These are phyloP conservation scores for Acer yangbiense DNA, from an alignment of 345 rosid genomes.

Conservation along the genomic window DNA sequence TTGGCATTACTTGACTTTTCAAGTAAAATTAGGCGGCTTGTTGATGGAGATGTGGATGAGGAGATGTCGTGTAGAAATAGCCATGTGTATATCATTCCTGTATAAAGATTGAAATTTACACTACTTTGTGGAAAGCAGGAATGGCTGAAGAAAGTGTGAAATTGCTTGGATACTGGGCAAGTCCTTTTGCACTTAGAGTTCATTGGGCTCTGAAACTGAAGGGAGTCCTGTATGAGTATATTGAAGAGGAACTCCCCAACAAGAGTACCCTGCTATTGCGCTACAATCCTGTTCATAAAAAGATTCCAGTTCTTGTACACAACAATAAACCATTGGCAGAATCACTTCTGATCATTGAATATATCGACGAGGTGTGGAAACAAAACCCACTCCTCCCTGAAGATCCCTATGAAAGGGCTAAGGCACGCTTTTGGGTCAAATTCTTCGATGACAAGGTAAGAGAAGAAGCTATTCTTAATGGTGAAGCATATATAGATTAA, in stretches of 20 bases:
- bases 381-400: slow-evolving; percentile 29
- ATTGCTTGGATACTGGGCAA: slow-evolving; percentile 34
- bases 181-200: slow-evolving; percentile 27
- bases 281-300: slow-evolving; percentile 30
- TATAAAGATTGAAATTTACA: background rate
- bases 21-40: background rate
- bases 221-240: slow-evolving; percentile 23
- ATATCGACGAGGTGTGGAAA: slow-evolving; percentile 33
- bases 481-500: no score
- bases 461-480: background rate
- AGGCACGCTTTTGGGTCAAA: slow-evolving; percentile 37
- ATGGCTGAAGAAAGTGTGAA: slow-evolving; percentile 25
- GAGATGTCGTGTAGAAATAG: background rate
- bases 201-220: slow-evolving; percentile 36
- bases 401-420: slow-evolving; percentile 26
- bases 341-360: slow-evolving; percentile 35
- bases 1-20: background rate
- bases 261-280: slow-evolving; percentile 36
- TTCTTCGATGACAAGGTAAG: slow-evolving; percentile 38
- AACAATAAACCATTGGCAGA: slow-evolving; percentile 29
- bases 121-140: background rate
- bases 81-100: background rate
- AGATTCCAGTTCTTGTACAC: slow-evolving; percentile 38
- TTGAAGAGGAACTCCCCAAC: slow-evolving; percentile 34
- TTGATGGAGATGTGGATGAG: background rate